phyloP scores from a whole-genome alignment of 2,329 filamentous ascomycete genomes.

The Sporothrix inflata region DNA sequence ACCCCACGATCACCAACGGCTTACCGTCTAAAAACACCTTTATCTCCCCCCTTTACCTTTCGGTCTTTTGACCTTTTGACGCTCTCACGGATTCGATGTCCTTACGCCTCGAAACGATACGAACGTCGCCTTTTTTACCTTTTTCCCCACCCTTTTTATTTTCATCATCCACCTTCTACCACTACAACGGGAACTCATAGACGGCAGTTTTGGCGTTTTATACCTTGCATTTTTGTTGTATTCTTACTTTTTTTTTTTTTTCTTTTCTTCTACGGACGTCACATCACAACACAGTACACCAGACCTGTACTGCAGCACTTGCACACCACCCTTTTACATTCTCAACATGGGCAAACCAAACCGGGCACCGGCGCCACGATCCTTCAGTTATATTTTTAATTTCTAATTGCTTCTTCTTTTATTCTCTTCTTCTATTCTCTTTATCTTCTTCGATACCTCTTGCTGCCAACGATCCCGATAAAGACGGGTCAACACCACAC shows the following conservation, averaged over 20 bases:
- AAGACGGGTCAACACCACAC: background rate
- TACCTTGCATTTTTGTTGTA: background rate
- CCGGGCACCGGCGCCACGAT: constrained; percentile 8
- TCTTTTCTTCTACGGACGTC: constrained; percentile 18
- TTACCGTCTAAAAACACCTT: too few species aligned
- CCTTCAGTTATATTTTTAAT: constrained; percentile 27
- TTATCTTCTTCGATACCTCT: constrained; percentile 4
- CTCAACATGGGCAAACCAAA: constrained; percentile 21
- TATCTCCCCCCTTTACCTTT: too few species aligned
- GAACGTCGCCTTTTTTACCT: background rate
- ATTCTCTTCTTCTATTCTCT: background rate
- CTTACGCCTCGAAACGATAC: background rate
- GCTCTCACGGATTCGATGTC: background rate
- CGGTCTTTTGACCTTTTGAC: background rate
- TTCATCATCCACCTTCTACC: background rate
- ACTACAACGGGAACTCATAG: constrained; percentile 25
- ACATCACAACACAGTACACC: constrained; percentile 21
- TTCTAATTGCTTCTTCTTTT: constrained; percentile 16
- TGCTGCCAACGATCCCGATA: background rate
- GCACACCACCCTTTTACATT: background rate
- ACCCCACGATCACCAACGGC: background rate
- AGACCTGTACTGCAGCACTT: background rate
- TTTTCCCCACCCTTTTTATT: background rate
- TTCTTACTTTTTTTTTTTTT: background rate
- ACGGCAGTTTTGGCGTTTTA: constrained; percentile 30